A percentile compares a stretch with the other conserved stretches of the same genome.
These are phyloP conservation scores for Chenopodium berlandieri DNA, from an alignment of 148 eudicot genomes.

Conservation along the genomic window DNA sequence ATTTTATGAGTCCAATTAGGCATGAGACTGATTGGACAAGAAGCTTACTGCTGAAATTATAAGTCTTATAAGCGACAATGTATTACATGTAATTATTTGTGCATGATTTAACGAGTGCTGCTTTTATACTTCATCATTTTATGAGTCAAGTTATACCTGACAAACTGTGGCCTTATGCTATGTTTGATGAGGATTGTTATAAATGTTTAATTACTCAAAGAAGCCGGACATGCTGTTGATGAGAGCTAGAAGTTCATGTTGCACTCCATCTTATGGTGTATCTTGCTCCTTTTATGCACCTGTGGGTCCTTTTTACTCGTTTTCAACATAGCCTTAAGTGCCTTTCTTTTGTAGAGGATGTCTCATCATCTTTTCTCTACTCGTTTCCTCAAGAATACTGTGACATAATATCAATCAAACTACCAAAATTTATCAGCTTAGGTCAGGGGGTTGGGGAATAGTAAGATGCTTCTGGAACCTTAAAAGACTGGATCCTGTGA, in stretches of 20 bases:
- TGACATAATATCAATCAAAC: background rate
- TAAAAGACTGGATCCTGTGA: background rate
- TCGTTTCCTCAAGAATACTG: background rate
- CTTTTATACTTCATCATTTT: background rate
- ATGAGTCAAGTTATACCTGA: background rate
- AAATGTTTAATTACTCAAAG: background rate
- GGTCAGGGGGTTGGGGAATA: too few species aligned
- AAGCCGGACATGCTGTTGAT: background rate
- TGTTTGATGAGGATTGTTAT: background rate
- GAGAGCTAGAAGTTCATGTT: background rate
- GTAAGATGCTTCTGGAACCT: background rate
- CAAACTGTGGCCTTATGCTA: background rate
- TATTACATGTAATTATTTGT: background rate
- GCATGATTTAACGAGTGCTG: background rate
- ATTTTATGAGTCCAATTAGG: background rate
- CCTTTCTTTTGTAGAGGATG: background rate
- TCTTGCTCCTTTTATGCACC: background rate
- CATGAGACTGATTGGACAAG: background rate
- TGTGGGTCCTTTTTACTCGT: background rate
- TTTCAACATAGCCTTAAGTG: background rate
- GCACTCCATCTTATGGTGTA: background rate
- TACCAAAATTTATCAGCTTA: background rate
- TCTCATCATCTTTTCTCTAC: background rate
- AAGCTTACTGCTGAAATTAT: background rate
- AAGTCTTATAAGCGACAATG: too few species aligned